A percentile compares a stretch with the other conserved stretches of the same genome.
These are phyloP conservation scores for Xylariaceae sp. DNA, from an alignment of 2,329 filamentous ascomycete species.

Conservation along the genomic window DNA sequence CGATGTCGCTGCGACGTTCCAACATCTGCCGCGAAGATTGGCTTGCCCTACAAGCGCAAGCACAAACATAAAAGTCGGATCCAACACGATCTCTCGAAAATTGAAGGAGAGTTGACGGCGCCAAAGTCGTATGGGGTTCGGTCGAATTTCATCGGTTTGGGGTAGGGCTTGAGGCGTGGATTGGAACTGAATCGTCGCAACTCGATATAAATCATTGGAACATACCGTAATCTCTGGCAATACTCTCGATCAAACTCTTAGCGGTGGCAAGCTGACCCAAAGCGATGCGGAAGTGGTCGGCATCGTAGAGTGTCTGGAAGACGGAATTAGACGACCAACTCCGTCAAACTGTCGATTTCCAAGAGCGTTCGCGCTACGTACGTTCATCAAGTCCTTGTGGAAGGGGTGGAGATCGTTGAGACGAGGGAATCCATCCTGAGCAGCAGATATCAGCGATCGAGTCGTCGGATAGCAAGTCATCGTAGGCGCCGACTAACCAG, in stretches of 20 bases:
- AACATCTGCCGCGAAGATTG: not conserved
- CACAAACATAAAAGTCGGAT: not conserved
- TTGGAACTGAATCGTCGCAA: not conserved
- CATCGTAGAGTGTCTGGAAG: slow-evolving; percentile 84
- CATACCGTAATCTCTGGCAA: slow-evolving; percentile 74
- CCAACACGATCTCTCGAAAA: not conserved
- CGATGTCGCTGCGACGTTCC: not conserved
- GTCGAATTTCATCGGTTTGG: not conserved
- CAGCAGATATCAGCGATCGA: slow-evolving; percentile 3
- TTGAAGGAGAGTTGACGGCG: not conserved
- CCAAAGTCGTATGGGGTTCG: not conserved
- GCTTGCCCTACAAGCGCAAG: not conserved
- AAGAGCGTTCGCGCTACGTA: slow-evolving; percentile 19
- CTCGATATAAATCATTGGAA: not conserved
- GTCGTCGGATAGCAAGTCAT: not conserved
- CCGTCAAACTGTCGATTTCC: not conserved
- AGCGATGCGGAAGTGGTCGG: slow-evolving; percentile 95
- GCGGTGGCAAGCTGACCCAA: slow-evolving; percentile 93
- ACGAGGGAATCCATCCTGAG: slow-evolving; percentile 71
- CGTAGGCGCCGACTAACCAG: slow-evolving; percentile 8
- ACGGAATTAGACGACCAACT: not conserved
- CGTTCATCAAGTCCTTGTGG: slow-evolving; percentile 67
- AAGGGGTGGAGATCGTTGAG: slow-evolving; percentile 94
- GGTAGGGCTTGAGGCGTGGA: not conserved
- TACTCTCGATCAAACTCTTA: slow-evolving; percentile 93